Percentiles rank a stretch among this genome's conserved stretches.
phyloP scores from a whole-genome alignment of 345 rosid species.

The Gossypium arboreum region DNA sequence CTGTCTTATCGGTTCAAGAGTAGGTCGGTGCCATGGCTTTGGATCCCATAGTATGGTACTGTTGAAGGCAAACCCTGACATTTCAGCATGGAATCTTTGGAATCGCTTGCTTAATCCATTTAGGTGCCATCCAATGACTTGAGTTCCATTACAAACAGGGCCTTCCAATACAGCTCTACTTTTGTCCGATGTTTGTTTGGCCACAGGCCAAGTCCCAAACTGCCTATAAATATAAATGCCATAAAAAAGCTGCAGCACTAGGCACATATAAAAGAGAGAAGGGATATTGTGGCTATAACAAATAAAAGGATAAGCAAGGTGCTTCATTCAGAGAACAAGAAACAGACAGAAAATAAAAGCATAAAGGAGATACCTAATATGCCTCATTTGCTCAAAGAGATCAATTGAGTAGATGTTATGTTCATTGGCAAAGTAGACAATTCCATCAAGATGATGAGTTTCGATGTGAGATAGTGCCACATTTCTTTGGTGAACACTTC shows the following conservation, averaged over 20 bases:
- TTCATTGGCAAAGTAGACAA: slow-evolving; percentile 54
- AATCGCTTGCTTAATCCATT: slow-evolving; percentile 27
- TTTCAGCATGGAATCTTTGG: slow-evolving; percentile 52
- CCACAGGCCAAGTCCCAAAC: slow-evolving; percentile 63
- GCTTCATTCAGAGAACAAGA: not conserved
- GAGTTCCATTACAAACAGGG: slow-evolving; percentile 55
- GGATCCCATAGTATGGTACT: slow-evolving; percentile 66
- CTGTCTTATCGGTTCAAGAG: slow-evolving; percentile 48
- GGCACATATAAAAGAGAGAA: slow-evolving; percentile 5
- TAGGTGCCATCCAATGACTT: slow-evolving; percentile 59
- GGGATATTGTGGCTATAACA: no score
- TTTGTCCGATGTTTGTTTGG: slow-evolving; percentile 33
- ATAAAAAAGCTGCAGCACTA: not conserved
- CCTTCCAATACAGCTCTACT: slow-evolving; percentile 39
- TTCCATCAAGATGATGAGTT: slow-evolving; percentile 57
- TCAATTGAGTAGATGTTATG: slow-evolving; percentile 35
- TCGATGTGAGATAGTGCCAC: slow-evolving; percentile 59
- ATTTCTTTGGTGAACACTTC: slow-evolving; percentile 53
- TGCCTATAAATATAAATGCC: slow-evolving; percentile 29
- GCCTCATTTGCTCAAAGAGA: slow-evolving; percentile 58
- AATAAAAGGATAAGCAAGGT: no score
- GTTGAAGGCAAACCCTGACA: slow-evolving; percentile 65
- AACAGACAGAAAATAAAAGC: not conserved
- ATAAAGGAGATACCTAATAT: slow-evolving; percentile 41
- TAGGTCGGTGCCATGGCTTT: slow-evolving; percentile 57